These are phyloP conservation scores for Rhizopogon salebrosus DNA, from an alignment of 768 basidiomycete genomes.

Conservation along the genomic window DNA sequence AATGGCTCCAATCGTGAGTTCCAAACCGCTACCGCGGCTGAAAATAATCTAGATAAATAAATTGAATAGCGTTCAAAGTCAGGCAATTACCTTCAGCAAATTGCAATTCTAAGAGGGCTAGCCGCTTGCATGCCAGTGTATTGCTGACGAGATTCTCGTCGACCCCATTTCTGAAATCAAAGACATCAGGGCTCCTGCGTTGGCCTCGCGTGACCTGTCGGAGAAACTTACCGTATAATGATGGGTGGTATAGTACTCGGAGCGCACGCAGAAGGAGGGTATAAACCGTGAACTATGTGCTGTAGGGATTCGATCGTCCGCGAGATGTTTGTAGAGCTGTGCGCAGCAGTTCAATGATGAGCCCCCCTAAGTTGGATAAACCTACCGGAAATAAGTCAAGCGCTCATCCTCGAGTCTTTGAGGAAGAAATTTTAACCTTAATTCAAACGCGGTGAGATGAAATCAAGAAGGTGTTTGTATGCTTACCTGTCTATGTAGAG, in stretches of 20 bases:
- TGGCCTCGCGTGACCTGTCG: neutral
- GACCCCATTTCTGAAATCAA: conserved; percentile 46
- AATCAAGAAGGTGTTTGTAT: neutral
- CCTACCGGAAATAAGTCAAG: conserved; percentile 56
- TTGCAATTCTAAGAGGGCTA: conserved; percentile 54
- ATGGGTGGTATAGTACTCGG: conserved; percentile 43
- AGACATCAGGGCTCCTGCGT: neutral
- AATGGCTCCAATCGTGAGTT: conserved; percentile 58
- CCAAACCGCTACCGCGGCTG: conserved; percentile 61
- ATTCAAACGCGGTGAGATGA: neutral
- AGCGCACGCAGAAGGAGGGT: conserved; percentile 48
- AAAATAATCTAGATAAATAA: conserved; percentile 1
- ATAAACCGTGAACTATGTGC: conserved; percentile 70
- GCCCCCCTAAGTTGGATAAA: neutral
- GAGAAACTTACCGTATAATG: conserved; percentile 46
- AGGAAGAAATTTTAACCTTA: conserved; percentile 63
- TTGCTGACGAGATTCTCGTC: conserved; percentile 75
- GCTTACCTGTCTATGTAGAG: conserved; percentile 64
- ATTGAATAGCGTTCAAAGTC: neutral
- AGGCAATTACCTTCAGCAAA: conserved; percentile 53
- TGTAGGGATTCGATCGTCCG: conserved; percentile 73
- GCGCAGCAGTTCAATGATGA: neutral
- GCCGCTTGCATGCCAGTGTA: conserved; percentile 58
- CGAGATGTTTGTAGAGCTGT: conserved; percentile 70
- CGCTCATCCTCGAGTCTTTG: conserved; percentile 38